phyloP scores from a whole-genome alignment of 164 flowering plant genomes.

The Macadamia integrifolia region DNA sequence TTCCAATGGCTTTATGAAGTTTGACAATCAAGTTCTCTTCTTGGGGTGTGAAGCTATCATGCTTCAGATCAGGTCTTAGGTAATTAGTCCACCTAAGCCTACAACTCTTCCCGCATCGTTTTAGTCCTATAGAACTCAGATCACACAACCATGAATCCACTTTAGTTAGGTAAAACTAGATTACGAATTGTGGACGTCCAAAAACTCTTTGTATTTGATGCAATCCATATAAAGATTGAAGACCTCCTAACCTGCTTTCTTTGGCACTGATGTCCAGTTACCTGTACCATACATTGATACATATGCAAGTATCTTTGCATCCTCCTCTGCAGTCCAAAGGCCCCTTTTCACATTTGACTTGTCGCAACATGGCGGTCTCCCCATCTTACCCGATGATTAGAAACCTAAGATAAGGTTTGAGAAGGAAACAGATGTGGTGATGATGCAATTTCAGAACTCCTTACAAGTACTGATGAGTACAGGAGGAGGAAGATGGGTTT shows the following conservation, averaged over 20 bases:
- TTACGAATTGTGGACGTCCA: conserved; percentile 28
- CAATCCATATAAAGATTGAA: background rate
- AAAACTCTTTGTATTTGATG: background rate
- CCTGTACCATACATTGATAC: conserved; percentile 59
- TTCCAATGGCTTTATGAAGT: conserved; percentile 75
- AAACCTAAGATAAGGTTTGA: background rate
- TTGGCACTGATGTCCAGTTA: conserved; percentile 64
- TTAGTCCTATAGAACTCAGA: conserved; percentile 43
- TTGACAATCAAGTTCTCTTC: conserved; percentile 73
- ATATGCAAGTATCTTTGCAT: conserved; percentile 54
- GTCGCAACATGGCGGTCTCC: conserved; percentile 58
- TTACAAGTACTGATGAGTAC: conserved; percentile 10
- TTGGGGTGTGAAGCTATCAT: conserved; percentile 61
- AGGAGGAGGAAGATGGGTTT: background rate
- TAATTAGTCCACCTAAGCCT: conserved; percentile 70
- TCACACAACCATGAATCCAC: background rate
- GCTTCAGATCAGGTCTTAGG: conserved; percentile 67
- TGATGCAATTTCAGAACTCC: conserved; percentile 4
- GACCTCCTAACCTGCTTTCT: conserved; percentile 54
- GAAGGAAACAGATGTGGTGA: conserved; percentile 3
- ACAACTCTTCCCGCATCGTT: conserved; percentile 87
- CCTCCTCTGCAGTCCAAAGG: conserved; percentile 65
- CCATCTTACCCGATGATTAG: conserved; percentile 34
- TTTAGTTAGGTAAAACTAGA: conserved; percentile 25
- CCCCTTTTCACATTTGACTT: conserved; percentile 52